Base-by-base conservation (phyloP, 1,284 basidiomycete species). In the Rhodotorula sp. region DNA sequence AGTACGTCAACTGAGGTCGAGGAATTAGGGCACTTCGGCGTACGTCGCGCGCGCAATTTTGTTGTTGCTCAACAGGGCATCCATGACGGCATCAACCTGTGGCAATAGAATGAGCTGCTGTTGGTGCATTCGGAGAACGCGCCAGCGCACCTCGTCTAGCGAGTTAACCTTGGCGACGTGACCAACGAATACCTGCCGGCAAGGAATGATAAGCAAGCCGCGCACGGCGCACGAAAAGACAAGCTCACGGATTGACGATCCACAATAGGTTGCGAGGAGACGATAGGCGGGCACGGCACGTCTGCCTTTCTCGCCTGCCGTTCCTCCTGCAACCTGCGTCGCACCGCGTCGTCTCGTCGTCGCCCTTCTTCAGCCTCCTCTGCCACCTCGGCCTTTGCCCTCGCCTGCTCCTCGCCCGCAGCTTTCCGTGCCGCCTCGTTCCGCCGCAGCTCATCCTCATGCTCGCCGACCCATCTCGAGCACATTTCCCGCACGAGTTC, bases 21-120 rank as follows among this genome's bases (percentile, higher is more conserved):
- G n/a, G n/a, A n/a, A n/a, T n/a, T n/a, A n/a, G n/a, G n/a, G n/a
- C n/a, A n/a, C n/a, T n/a, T n/a, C n/a, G n/a, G n/a, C n/a, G 27
- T 23, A 76, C 74, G 73, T 67, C 0, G 75, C 75, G 17, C 62
- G 59, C 1, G 70, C 71, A 45, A 77, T 75, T 56, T 71, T 73
- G 55, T 61, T 73, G 55, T 77, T 72, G 19, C 67, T 67, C 5
- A 77, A 59, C 8, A 77, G 69, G 1, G 48, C n/a, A 0, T 68
- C 56, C 62, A 73, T 67, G 57, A 77, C 75, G n/a, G 64, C 62
- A 7, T 77, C 44, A 49, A 77, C 73, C 70, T 76, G 50, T 5
- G 16, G 7, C 8, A n/a, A 17, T 0, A 21, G n/a, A 21, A 21
- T 41, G 23, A 8, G 27, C 58, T 4, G 13, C 4, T 41, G 4